These are phyloP conservation scores for Aspergillus egyptiacus DNA, from an alignment of 495 filamentous ascomycete genomes.

Conservation along the genomic window DNA sequence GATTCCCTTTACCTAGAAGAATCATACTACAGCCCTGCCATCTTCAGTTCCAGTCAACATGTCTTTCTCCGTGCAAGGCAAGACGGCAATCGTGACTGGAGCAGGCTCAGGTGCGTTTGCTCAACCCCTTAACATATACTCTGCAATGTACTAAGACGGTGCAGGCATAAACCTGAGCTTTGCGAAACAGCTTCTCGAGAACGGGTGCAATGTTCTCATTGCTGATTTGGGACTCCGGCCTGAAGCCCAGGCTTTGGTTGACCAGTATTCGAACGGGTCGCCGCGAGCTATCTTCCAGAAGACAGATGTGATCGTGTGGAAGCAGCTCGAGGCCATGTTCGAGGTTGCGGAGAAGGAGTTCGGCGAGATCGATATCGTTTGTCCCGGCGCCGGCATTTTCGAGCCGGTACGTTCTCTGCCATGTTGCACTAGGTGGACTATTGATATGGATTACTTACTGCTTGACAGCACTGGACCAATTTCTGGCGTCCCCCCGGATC, in stretches of 20 bases:
- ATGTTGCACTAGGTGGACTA: too few relatives aligned
- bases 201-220: conserved; percentile 59
- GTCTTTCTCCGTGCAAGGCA: conserved; percentile 49
- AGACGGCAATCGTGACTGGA: conserved; percentile 64
- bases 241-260: conserved; percentile 53
- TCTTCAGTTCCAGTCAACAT: conserved; percentile 13
- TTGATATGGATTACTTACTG: too few relatives aligned
- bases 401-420: conserved; percentile 51
- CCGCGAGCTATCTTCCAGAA: conserved; percentile 52
- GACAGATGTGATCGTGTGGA: conserved; percentile 59
- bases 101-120: conserved; percentile 56
- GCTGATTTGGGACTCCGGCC: conserved; percentile 60
- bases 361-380: conserved; percentile 57
- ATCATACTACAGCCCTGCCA: neutral
- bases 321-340: conserved; percentile 54
- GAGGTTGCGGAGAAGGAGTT: conserved; percentile 48
- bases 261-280: conserved; percentile 40
- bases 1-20: neutral
- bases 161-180: conserved; percentile 53
- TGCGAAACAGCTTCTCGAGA: conserved; percentile 50
- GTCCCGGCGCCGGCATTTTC: conserved; percentile 63
- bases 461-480: conserved; percentile 47
- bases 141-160: conserved; percentile 2
- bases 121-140: neutral
- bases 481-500: conserved; percentile 62